Conservation (phyloP, 2,329 filamentous ascomycete species). For the Coleophoma crateriformis region DNA sequence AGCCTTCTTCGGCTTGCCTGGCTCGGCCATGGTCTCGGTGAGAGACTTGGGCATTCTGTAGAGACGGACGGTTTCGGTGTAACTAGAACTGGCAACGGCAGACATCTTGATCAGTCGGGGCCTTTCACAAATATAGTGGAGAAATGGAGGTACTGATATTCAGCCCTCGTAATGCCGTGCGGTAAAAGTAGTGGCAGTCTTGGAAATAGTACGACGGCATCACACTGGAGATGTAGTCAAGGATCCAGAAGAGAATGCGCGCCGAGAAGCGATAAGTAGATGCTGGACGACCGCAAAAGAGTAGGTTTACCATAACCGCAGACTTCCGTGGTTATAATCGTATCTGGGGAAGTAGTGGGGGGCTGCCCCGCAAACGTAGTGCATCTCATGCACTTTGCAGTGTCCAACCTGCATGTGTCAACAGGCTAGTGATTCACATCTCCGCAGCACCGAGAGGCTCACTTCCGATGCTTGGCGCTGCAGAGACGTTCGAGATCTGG, state of each 20-base stretch:
- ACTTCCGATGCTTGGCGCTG: not conserved
- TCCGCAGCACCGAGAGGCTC: slow-evolving; percentile 16
- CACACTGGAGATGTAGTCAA: slow-evolving; percentile 8
- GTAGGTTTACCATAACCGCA: slow-evolving; percentile 1
- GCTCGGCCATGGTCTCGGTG: slow-evolving; percentile 58
- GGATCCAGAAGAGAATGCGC: not conserved
- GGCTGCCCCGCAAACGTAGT: slow-evolving; percentile 19
- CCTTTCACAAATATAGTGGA: slow-evolving; percentile 60
- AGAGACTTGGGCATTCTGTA: slow-evolving; percentile 70
- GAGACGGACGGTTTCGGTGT: slow-evolving; percentile 44
- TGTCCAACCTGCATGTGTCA: slow-evolving; percentile 13
- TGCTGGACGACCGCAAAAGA: not conserved
- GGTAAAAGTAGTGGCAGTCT: slow-evolving; percentile 91
- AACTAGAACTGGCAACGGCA: slow-evolving; percentile 42
- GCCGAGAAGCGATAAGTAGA: not conserved
- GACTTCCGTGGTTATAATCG: slow-evolving; percentile 18
- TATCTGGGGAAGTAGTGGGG: slow-evolving; percentile 10
- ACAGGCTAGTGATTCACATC: slow-evolving; percentile 10
- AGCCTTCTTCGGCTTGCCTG: slow-evolving; percentile 11
- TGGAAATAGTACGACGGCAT: slow-evolving; percentile 81
- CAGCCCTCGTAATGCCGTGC: slow-evolving; percentile 79
- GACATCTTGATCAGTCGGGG: slow-evolving; percentile 49
- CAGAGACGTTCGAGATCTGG: not conserved
- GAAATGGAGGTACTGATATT: slow-evolving; percentile 77
- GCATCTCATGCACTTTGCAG: slow-evolving; percentile 17